Base-by-base conservation (phyloP, 192 early-diverging fungal species). In the Thoreauomyces humboldtii region DNA sequence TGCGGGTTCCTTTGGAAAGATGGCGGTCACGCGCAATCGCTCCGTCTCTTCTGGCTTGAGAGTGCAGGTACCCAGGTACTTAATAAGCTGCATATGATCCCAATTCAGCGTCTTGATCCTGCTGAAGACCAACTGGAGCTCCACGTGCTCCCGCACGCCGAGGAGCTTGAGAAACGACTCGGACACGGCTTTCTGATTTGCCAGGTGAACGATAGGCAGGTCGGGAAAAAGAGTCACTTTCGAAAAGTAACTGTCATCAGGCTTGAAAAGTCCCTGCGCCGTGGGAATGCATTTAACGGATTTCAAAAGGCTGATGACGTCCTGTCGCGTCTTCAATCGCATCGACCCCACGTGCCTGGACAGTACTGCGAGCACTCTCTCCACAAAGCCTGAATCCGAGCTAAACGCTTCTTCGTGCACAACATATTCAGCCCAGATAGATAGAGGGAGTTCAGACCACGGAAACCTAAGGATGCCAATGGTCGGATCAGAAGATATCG, bases 61-160 rank as follows among this genome's bases (percentile, higher is more conserved):
- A 25, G 50, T 86, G 81, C 41, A 91, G 79, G 82, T 80, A 0
- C 86, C 79, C n/a, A 95, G 74, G 67, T 93, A 95, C 63, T 91
- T 93, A 22, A 89, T 72, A 2, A 95, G 74, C 65, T 91, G 85
- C 22, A 89, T 77, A 63, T 94, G 89, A 52, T 92, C 89, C 91
- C 89, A 95, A 52, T 86, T 87, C 29, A 91, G 80, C 17, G 84
- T 81, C 43, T 79, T 81, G 33, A 95, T 74, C 15, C 92, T 80
- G 47, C 91, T 86, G 75, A 95, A 93, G 14, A 95, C 80, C 51
- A 94, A 47, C 61, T 91, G 89, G 31, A 95, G 70, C 31, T 94
- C 89, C 11, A 94, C 91, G 63, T 91, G 87, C 76, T 92, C 91
- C 14, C 92, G 76, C n/a, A 94, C 89, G 5, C 93, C 92, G 31